Evolutionary conservation across 805 yeast species (phyloP), one percentile per base, ranked within the genome.

Genomic region (Blastobotrys americana): DNA sequence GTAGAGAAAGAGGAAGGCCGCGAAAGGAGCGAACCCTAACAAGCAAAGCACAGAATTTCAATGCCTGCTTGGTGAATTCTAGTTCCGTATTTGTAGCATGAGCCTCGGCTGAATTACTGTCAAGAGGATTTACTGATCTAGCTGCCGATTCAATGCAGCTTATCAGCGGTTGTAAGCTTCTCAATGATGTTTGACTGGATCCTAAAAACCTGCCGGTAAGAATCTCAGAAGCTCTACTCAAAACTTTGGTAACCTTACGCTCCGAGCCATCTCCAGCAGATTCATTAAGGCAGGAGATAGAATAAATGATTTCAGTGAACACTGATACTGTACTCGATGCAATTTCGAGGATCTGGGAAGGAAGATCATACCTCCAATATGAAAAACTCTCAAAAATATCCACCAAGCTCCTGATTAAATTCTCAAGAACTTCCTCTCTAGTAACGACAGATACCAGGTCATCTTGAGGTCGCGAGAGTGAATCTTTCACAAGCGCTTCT

Each of bases 371-470:
- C 50, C 78, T 74, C 84, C 95, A 86, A 56, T 73, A 76, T 3
- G 72, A 64, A 52, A 80, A 84, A 52, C 84, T 78, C 55, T 87
- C 96, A 63, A 80, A 85, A 0, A 84, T 74, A 42, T 74, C 75
- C n/a, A 84, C 63, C 34, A 79, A 66, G 59, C 82, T 84, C 3
- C 66, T 59, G 1, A 74, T 66, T 38, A 84, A 63, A 44, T 73
- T 73, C 17, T 73, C 67, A 28, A 88, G 60, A 3, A 84, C 76
- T 5, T 72, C 73, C 3, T 76, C 63, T 56, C 80, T 80, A 10
- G 72, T 55, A 41, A 69, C 67, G 1, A 56, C 52, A 3, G 74
- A 56, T 22, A 66, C 64, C 19, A 58, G 59, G 17, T 58, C 57
- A 13, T 49, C 33, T 45, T 61, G 51, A 16, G 71, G 66, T 8